Evolutionary conservation across 2,329 filamentous ascomycete genomes (phyloP).

Genomic region (Ciborinia camelliae): DNA sequence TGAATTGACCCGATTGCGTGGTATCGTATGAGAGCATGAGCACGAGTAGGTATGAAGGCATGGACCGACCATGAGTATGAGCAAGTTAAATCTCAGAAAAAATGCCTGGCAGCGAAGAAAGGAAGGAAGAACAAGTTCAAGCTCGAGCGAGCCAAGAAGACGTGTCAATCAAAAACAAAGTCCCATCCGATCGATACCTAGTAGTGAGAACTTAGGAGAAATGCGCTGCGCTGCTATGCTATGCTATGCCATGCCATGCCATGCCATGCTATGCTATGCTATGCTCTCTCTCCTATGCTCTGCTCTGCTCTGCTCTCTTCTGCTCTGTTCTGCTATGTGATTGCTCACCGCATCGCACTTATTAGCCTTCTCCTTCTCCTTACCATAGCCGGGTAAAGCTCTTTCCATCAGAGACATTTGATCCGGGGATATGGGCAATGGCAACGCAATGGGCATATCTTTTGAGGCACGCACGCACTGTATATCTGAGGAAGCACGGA

Average conservation of each 20-base stretch:
- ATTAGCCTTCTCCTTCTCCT: background rate
- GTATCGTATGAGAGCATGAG: constrained; percentile 8
- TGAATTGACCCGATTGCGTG: constrained; percentile 5
- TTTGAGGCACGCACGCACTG: constrained; percentile 16
- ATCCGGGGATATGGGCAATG: constrained; percentile 14
- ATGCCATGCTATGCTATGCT: too few species aligned
- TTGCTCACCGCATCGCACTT: constrained; percentile 14
- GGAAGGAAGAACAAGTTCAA: background rate
- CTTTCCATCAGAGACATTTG: constrained; percentile 14
- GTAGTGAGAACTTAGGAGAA: background rate
- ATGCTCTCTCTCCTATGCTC: too few species aligned
- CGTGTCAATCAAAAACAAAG: constrained; percentile 3
- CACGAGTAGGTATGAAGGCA: background rate
- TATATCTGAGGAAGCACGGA: constrained; percentile 11
- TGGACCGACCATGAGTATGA: background rate
- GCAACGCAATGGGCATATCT: constrained; percentile 10
- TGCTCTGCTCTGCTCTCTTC: too few species aligned
- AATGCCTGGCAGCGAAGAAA: background rate
- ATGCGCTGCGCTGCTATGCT: background rate
- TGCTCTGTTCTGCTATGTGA: constrained; percentile 15
- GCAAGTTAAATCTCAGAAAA: background rate
- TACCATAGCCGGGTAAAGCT: constrained; percentile 12
- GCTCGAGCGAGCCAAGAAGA: constrained; percentile 6
- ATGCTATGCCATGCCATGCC: too few species aligned
- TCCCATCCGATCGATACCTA: constrained; percentile 6